Evolutionary conservation across 1,284 basidiomycete genomes (phyloP), one percentile per base, ranked within the genome.

Genomic region (Ustilago bromivora): DNA sequence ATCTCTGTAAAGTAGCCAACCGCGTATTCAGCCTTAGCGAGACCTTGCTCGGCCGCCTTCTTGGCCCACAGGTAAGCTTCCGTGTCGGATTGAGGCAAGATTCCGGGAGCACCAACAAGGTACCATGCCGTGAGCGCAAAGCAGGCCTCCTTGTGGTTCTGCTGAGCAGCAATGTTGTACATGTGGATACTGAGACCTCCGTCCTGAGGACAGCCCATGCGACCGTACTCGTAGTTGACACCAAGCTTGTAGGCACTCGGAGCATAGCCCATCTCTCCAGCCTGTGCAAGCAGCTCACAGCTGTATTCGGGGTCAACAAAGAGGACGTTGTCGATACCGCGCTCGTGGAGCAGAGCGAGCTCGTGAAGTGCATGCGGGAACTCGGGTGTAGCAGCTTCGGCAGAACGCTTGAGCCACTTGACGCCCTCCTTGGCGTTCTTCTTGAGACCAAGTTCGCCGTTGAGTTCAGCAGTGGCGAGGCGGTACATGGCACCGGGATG

Each of bases 111-210:
- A 61, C 97, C 97, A 71, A 99, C 96, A 75, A 99, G 92, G 85
- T 99, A 99, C 96, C 96, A 99, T 10, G 96, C 96, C 11, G 96
- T 98, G 40, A 99, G 89, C 3, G 96, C 96, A 85, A 99, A 99
- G 87, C 96, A 98, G 0, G 96, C 95, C 84, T 99, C 96, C 19
- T 93, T 92, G 86, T 99, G 97, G 81, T 92, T 92, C 88, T 98
- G 96, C 86, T 98, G 96, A 2, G 96, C 97, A 31, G 71, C 84
- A 72, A 85, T 85, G 77, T 85, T 88, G 87, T 99, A 99, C 88
- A 98, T 99, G 88, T 99, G 96, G 83, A 99, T 99, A 57, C 94
- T 96, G 66, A 99, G 89, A 19, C 97, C 96, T 1, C 95, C 91
- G 86, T 99, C 96, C 85, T 96, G 93, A n/a, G 96, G 96, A 84